Evolutionary conservation across 1,139 yeast species (phyloP).

Genomic region (Eremothecium sinecaudum): DNA sequence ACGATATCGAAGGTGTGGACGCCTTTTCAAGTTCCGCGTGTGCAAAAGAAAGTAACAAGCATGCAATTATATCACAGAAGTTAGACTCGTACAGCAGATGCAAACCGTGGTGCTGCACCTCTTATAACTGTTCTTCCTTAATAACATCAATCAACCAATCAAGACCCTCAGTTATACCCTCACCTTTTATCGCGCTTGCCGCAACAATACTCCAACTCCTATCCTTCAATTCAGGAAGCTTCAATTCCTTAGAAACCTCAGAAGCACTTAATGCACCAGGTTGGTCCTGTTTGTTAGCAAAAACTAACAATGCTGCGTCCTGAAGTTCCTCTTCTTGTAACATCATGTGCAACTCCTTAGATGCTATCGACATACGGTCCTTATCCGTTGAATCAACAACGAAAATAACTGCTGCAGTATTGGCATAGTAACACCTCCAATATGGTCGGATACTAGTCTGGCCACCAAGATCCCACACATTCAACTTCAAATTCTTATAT

Average conservation of each 20-base stretch:
- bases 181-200: slow-evolving; percentile 91
- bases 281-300: slow-evolving; percentile 96
- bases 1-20: no score
- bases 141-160: slow-evolving; percentile 97
- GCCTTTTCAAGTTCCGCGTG: no score
- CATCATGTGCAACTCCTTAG: slow-evolving; percentile 86
- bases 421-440: slow-evolving; percentile 96
- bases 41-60: no score
- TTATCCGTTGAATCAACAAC: slow-evolving; percentile 96
- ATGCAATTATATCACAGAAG: no score
- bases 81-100: no score
- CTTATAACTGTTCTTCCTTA: slow-evolving; percentile 72
- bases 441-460: slow-evolving; percentile 95
- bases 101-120: no score
- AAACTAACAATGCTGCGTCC: slow-evolving; percentile 83
- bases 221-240: slow-evolving; percentile 81
- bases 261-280: slow-evolving; percentile 93
- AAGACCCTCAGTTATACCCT: slow-evolving; percentile 89
- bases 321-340: slow-evolving; percentile 83
- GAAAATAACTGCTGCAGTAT: slow-evolving; percentile 91
- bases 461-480: slow-evolving; percentile 91
- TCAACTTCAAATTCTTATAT: slow-evolving; percentile 82
- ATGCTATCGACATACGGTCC: slow-evolving; percentile 80
- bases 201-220: slow-evolving; percentile 98
- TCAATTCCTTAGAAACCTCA: slow-evolving; percentile 82